Conservation (phyloP, 2,329 filamentous ascomycete genomes). For the Raffaelea albimanens region DNA sequence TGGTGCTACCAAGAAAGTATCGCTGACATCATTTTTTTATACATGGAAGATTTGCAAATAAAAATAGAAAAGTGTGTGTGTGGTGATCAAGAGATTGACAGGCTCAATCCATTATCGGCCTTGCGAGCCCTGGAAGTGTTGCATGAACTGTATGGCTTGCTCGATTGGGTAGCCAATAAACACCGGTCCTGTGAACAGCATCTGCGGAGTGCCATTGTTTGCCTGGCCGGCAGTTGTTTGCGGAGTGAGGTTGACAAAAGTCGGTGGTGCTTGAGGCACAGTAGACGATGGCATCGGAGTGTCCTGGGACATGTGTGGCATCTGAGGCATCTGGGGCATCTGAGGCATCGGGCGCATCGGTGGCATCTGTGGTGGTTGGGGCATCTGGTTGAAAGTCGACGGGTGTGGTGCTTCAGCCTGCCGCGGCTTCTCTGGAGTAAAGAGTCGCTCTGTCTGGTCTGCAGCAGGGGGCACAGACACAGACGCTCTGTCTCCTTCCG, state of each 20-base stretch:
- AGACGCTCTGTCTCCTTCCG: no score
- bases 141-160: constrained; percentile 68
- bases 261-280: constrained; percentile 21
- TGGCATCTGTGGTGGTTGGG: constrained; percentile 9
- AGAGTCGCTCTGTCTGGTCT: constrained; percentile 11
- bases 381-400: not conserved
- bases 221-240: not conserved
- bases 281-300: constrained; percentile 6
- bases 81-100: no score
- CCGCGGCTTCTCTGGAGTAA: constrained; percentile 13
- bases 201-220: constrained; percentile 36
- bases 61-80: no score
- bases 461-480: not conserved
- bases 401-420: not conserved
- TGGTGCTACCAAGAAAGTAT: not conserved
- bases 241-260: constrained; percentile 36
- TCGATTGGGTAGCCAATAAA: constrained; percentile 88
- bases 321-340: not conserved
- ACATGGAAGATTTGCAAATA: not conserved
- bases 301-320: not conserved
- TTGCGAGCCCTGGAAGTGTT: constrained; percentile 36
- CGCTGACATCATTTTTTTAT: constrained; percentile 3
- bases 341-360: not conserved
- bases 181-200: constrained; percentile 87
- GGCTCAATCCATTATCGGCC: not conserved